Evolutionary conservation across 2,329 filamentous ascomycete genomes (phyloP), one percentile per base, ranked within the genome.

Genomic region (Talaromyces islandicus): DNA sequence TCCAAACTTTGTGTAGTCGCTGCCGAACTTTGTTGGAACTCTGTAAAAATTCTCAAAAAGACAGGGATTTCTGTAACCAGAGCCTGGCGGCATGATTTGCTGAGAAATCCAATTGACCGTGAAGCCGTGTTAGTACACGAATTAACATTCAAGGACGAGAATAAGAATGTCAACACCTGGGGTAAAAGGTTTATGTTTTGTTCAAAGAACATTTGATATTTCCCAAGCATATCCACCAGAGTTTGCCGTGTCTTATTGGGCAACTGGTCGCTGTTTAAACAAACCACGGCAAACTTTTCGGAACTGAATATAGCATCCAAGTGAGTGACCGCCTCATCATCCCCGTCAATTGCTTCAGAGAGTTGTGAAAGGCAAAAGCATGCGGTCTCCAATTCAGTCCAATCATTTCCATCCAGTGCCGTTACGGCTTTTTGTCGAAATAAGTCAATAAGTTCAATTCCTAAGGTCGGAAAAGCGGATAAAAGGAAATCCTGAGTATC

Each of bases 401-500:
- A 80, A 56, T 76, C 70, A 24, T 69, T 66, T 24, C 64, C 67
- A 24, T 64, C 53, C n/a, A 75, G 66, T 12, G 75, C 69, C 4
- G 65, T 64, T 14, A 67, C 68, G 38, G 76, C 71, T 50, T 67
- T 71, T 58, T 74, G 69, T 54, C 77, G 73, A 53, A 79, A 75
- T 4, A 77, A 71, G 41, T 73, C 70, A 24, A 78, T 70, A 32
- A 80, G 62, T 5, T 74, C 73, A 25, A 75, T 69, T 0, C 78
- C 78, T 11, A 80, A 63, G 25, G 78, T 71, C 0, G 75, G 73
- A 64, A 78, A 79, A 1, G 73, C 71, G 7, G 76, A 73, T 14
- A 78, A 70, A 11, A 79, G 68, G 56, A 78, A 79, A 62, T 80
- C 78, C 54, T 73, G 73, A n/a, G 74, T 76, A 51, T 79, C 76